These are phyloP conservation scores for Toxicodendron radicans DNA, from an alignment of 345 rosid genomes.

Conservation along the genomic window DNA sequence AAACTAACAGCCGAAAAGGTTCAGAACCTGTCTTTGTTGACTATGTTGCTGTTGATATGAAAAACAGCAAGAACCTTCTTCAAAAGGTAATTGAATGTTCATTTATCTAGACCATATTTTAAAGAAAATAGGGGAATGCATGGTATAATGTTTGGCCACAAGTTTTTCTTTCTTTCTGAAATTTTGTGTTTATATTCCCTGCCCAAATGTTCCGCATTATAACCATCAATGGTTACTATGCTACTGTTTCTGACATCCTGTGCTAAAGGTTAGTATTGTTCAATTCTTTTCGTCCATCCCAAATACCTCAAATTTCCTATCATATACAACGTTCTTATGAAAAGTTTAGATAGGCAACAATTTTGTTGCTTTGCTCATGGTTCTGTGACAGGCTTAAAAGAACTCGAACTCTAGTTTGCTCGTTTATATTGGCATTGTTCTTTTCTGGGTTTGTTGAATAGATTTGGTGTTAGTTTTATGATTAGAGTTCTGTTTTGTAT, in stretches of 20 bases:
- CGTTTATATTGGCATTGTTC: background rate
- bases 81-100: constrained; percentile 58
- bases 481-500: background rate
- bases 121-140: background rate
- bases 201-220: background rate
- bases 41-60: constrained; percentile 76
- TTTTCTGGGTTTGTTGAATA: background rate
- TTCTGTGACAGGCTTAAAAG: background rate
- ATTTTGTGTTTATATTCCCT: too few relatives aligned
- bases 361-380: background rate
- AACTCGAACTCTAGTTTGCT: background rate
- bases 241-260: background rate
- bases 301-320: background rate
- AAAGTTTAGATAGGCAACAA: background rate
- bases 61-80: constrained; percentile 54
- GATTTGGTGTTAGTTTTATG: background rate
- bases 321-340: background rate
- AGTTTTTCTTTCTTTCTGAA: background rate
- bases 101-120: background rate
- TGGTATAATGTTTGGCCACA: background rate
- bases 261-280: background rate
- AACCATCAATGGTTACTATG: background rate
- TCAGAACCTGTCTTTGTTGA: constrained; percentile 76
- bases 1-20: constrained; percentile 51
- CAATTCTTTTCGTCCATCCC: background rate